Conservation (phyloP, 768 basidiomycete genomes). For the Termitomyces eurrhizus region DNA sequence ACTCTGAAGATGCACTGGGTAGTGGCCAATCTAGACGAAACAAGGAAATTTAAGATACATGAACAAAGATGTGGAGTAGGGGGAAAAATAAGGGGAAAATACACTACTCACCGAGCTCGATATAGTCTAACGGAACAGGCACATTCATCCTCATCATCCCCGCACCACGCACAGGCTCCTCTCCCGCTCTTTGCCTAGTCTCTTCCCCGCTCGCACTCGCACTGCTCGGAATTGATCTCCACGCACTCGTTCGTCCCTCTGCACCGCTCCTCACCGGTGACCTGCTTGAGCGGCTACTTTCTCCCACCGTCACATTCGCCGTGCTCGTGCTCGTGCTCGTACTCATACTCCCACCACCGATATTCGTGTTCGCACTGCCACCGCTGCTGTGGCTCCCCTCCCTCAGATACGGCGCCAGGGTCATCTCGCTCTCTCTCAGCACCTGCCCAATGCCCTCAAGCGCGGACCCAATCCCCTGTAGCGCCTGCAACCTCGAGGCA, state of each 20-base stretch:
- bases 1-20: background rate
- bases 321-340: too few species aligned
- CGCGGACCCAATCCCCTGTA: constrained; percentile 10
- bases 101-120: background rate
- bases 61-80: too few species aligned
- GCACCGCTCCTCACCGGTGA: background rate
- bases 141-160: background rate
- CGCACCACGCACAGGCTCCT: background rate
- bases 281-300: background rate
- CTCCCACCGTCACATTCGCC: background rate
- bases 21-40: background rate
- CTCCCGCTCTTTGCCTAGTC: background rate
- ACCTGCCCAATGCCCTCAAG: constrained; percentile 13
- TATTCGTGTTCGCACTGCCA: background rate
- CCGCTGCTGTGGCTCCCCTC: background rate
- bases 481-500: constrained; percentile 6
- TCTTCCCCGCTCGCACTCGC: background rate
- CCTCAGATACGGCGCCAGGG: constrained; percentile 7
- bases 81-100: too few species aligned
- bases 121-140: background rate
- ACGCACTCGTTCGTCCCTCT: constrained; percentile 6
- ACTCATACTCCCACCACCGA: too few species aligned
- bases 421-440: constrained; percentile 12
- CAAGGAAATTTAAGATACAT: background rate
- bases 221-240: background rate